A percentile compares a stretch with the other conserved stretches of the same genome.
Evolutionary conservation across 805 yeast genomes (phyloP).

Genomic region (Ogataea haglerorum): DNA sequence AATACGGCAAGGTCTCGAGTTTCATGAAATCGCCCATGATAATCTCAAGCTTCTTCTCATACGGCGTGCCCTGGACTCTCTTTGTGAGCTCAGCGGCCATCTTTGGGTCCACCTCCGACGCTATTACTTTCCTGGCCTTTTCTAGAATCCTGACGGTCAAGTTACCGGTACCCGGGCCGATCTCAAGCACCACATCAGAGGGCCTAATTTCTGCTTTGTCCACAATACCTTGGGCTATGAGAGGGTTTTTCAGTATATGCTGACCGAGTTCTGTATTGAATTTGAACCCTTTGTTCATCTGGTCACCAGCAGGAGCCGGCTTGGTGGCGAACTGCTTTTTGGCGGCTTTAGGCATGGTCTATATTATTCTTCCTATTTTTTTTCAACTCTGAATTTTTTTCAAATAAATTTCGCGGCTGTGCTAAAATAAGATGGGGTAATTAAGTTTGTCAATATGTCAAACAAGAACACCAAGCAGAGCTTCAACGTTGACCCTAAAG

Average conservation of each 20-base stretch:
- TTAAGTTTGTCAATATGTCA: neutral
- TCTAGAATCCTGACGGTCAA: slow-evolving; percentile 89
- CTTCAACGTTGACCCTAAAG: slow-evolving; percentile 15
- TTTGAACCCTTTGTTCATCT: slow-evolving; percentile 82
- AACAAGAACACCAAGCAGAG: neutral
- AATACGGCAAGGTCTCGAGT: slow-evolving; percentile 81
- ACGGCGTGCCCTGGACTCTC: slow-evolving; percentile 96
- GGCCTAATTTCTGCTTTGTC: slow-evolving; percentile 94
- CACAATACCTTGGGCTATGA: slow-evolving; percentile 97
- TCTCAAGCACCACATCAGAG: slow-evolving; percentile 89
- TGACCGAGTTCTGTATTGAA: slow-evolving; percentile 97
- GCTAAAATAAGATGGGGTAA: slow-evolving; percentile 11
- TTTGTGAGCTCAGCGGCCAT: slow-evolving; percentile 99
- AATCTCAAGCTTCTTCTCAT: slow-evolving; percentile 85
- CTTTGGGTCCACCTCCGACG: slow-evolving; percentile 98
- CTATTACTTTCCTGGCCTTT: slow-evolving; percentile 89
- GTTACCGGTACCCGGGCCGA: slow-evolving; percentile 99
- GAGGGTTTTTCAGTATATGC: slow-evolving; percentile 92
- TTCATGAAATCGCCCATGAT: slow-evolving; percentile 95
- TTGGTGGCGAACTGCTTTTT: slow-evolving; percentile 59
- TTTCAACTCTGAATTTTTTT: slow-evolving; percentile 47
- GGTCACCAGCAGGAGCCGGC: slow-evolving; percentile 57
- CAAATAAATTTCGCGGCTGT: slow-evolving; percentile 11
- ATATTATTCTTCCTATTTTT: neutral
- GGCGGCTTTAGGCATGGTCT: slow-evolving; percentile 56